phyloP scores from a whole-genome alignment of 129 eudicot genomes.

The sunflower (Helianthus annuus) region DNA sequence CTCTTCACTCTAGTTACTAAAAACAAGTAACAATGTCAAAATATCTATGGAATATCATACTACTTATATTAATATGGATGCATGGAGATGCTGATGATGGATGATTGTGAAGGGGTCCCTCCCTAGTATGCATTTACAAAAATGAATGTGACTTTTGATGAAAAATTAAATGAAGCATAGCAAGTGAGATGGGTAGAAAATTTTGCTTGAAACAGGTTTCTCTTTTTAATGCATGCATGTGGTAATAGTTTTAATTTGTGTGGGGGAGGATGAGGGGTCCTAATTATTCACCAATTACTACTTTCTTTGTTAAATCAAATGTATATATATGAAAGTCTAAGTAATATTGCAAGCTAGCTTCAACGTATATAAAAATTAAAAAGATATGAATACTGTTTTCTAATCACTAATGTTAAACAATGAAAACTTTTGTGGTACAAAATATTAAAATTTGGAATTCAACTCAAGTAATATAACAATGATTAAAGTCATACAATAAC shows the following conservation, averaged over 20 bases:
- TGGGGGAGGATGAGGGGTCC: background rate
- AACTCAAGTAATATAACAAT: too few relatives aligned
- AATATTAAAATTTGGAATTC: too few relatives aligned
- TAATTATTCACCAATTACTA: background rate
- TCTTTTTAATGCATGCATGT: slow-evolving; percentile 20
- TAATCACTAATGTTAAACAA: too few relatives aligned
- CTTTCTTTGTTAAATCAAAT: slow-evolving; percentile 1
- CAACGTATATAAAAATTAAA: too few relatives aligned
- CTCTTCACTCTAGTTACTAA: background rate
- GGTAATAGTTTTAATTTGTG: background rate
- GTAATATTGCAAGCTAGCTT: too few relatives aligned
- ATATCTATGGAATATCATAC: too few relatives aligned
- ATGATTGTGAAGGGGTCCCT: background rate
- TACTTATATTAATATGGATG: too few relatives aligned
- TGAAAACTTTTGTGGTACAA: too few relatives aligned
- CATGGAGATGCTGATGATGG: too few relatives aligned
- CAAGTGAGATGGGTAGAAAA: slow-evolving; percentile 11
- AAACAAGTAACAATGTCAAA: background rate
- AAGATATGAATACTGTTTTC: too few relatives aligned
- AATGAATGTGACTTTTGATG: slow-evolving; percentile 11
- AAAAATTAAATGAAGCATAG: background rate
- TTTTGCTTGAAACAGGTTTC: slow-evolving; percentile 22
- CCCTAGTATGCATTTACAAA: background rate
- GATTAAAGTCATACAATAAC: too few relatives aligned
- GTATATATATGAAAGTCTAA: too few relatives aligned